Evolutionary conservation across 805 yeast genomes (phyloP), one percentile per base, ranked within the genome.

Genomic region (Yamadazyma laniorum): DNA sequence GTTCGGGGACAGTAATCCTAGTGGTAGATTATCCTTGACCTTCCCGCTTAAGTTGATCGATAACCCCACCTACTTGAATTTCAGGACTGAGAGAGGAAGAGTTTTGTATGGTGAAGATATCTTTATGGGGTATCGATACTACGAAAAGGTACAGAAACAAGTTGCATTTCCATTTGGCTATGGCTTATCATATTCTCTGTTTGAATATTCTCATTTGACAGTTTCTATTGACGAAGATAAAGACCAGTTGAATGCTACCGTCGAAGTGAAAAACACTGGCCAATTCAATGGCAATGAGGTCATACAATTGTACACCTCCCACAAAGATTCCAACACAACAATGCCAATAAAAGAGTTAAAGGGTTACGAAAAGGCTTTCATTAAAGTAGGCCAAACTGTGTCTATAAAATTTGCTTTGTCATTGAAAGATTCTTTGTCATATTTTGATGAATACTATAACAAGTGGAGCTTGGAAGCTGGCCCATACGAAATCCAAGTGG

Each of bases 31-130:
- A 6, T 33, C 49, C 2, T 36, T 45, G 22, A 19, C 40, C 6
- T 45, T 45, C 32, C 65, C 65, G 15, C 27, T 37, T 23, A 47
- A 44, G 25, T 30, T 50, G 19, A 43, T 39, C 21, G 60, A 60
- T 36, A 59, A 58, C 39, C 64, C 65, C 6, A 43, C 64, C 6
- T 60, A 43, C 42, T 51, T 60, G 39, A 56, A 60, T 42, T 60
- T 49, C 32, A 52, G 44, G 12, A 54, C 64, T 28, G 57, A 50
- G 31, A 50, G 55, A 31, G 65, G 65, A n/a, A 48, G 57, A 32
- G 62, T 58, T 12, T 52, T 59, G 25, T 60, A 60, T 39, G 62
- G 64, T 7, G 65, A 60, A 40, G 65, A 59, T 35, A 53, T 60
- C 3, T 60, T 50, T 41, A 54, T 60, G 29, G 65, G 65, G 13